A percentile compares a stretch with the other conserved stretches of the same genome.
Conservation (phyloP, 352 stramenopile species). For the Globisporangium canariense region DNA sequence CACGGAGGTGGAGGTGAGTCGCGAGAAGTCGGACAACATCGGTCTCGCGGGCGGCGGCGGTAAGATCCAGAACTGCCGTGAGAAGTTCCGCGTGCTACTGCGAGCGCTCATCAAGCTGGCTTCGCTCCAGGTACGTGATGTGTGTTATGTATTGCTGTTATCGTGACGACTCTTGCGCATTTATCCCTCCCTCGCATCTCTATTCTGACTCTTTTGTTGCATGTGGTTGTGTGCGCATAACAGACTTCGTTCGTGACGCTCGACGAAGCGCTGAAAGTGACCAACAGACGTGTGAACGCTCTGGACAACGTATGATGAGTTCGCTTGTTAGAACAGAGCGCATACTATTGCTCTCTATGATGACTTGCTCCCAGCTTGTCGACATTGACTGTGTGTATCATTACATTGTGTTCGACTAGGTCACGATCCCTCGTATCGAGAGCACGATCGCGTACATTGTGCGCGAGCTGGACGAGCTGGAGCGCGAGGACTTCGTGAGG, state of each 20-base stretch:
- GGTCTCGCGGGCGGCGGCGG: conserved; percentile 95
- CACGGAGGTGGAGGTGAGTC: conserved; percentile 93
- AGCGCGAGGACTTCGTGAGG: conserved; percentile 95
- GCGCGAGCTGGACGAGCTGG: conserved; percentile 97
- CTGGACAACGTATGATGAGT: conserved; percentile 91
- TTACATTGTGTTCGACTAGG: conserved; percentile 29
- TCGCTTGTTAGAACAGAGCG: background rate
- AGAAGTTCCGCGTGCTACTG: conserved; percentile 85
- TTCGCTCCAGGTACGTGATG: conserved; percentile 60
- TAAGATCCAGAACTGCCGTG: conserved; percentile 95
- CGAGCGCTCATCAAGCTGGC: conserved; percentile 86
- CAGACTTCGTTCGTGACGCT: conserved; percentile 99
- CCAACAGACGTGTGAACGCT: conserved; percentile 98
- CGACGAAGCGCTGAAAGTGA: conserved; percentile 98
- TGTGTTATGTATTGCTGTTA: background rate
- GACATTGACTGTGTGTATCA: background rate
- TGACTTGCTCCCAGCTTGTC: background rate
- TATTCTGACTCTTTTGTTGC: conserved; percentile 19
- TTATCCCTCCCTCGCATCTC: conserved; percentile 44
- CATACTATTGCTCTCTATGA: background rate
- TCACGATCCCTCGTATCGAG: conserved; percentile 98
- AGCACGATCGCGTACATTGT: conserved; percentile 97
- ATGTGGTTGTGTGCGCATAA: conserved; percentile 43
- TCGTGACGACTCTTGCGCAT: background rate
- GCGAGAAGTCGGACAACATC: conserved; percentile 94